These are phyloP conservation scores for Metschnikowia koreensis DNA, from an alignment of 805 yeast species.

Conservation along the genomic window DNA sequence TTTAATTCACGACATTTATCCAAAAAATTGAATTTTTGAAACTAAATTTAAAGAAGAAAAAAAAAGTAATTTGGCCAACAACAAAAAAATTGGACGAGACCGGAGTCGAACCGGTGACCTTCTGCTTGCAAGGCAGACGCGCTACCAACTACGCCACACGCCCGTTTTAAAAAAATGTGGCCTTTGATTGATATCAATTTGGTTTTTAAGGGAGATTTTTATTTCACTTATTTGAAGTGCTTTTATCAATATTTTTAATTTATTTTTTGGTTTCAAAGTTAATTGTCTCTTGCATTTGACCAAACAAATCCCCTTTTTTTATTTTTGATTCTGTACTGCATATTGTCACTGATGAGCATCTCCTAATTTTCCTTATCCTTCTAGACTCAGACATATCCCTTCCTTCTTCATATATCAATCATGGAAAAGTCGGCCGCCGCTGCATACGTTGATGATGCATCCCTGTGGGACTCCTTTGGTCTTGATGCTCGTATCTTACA, in stretches of 20 bases:
- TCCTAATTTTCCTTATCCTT: constrained; percentile 11
- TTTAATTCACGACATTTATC: background rate
- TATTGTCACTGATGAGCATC: constrained; percentile 18
- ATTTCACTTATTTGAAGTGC: no score
- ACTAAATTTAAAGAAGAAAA: background rate
- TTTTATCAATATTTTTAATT: no score
- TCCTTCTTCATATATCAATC: background rate
- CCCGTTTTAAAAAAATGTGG: constrained; percentile 34
- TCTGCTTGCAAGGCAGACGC: constrained; percentile 78
- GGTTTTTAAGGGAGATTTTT: no score
- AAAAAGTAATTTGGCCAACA: constrained; percentile 58
- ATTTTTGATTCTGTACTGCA: constrained; percentile 2
- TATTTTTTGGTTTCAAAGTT: no score
- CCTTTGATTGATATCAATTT: no score
- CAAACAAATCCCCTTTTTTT: no score
- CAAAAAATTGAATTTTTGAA: no score
- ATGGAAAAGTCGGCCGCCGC: constrained; percentile 49
- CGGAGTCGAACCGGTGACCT: constrained; percentile 80
- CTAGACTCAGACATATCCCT: background rate
- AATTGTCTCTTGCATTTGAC: no score
- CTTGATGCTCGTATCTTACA: constrained; percentile 82
- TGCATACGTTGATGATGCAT: constrained; percentile 68
- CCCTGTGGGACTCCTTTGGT: constrained; percentile 70
- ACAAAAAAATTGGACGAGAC: constrained; percentile 72
- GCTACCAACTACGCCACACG: constrained; percentile 85